phyloP scores from a whole-genome alignment of 352 stramenopile species.

The Phytopythium aichiense region DNA sequence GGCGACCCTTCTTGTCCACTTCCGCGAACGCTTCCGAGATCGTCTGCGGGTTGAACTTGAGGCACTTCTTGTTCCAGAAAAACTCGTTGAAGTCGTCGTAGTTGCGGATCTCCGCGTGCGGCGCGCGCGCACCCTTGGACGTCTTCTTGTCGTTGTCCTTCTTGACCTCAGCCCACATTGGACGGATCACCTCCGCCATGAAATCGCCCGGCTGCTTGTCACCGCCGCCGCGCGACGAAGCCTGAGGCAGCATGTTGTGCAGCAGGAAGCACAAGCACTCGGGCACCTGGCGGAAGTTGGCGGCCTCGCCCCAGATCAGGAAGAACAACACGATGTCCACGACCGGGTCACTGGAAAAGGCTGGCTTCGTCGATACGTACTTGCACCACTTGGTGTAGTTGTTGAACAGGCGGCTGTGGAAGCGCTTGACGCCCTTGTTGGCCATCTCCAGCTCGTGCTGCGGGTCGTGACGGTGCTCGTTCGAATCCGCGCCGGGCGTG shows the following conservation, averaged over 20 bases:
- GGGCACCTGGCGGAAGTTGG: conserved; percentile 79
- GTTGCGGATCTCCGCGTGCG: conserved; percentile 77
- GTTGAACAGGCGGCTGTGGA: conserved; percentile 71
- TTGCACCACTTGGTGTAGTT: conserved; percentile 90
- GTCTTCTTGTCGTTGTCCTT: conserved; percentile 90
- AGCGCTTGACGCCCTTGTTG: conserved; percentile 71
- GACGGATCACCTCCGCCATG: conserved; percentile 68
- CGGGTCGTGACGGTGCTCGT: conserved; percentile 47
- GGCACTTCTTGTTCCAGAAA: conserved; percentile 85
- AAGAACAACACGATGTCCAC: conserved; percentile 84
- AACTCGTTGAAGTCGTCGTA: conserved; percentile 91
- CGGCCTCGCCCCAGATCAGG: conserved; percentile 82
- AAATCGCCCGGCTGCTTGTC: conserved; percentile 64
- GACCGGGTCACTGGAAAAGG: conserved; percentile 71
- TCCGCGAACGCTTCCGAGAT: conserved; percentile 71
- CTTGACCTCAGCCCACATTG: conserved; percentile 80
- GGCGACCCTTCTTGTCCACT: conserved; percentile 76
- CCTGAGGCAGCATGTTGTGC: conserved; percentile 72
- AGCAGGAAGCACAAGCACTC: conserved; percentile 80
- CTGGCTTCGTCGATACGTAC: conserved; percentile 77
- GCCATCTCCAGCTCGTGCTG: conserved; percentile 69
- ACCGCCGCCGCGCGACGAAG: conserved; percentile 44
- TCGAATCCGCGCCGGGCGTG: conserved; percentile 14
- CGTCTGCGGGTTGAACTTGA: conserved; percentile 67
- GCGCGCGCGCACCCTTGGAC: conserved; percentile 58